Evolutionary conservation across 192 early-diverging fungal genomes (phyloP).

Genomic region (Kickxella alabastrina): DNA sequence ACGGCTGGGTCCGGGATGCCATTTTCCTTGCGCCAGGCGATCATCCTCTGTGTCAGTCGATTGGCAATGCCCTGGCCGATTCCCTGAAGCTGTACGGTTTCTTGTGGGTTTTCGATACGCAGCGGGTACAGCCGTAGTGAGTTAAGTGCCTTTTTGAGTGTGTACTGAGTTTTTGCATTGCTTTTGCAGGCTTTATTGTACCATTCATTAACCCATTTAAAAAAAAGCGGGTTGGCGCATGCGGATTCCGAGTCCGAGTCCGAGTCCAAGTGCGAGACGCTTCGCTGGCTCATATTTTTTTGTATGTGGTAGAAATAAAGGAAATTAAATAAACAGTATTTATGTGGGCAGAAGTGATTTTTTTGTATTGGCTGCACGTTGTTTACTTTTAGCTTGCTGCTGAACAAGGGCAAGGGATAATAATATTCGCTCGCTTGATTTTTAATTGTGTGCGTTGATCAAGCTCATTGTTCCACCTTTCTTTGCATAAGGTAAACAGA

Average conservation of each 20-base stretch:
- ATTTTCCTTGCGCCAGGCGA: conserved; percentile 55
- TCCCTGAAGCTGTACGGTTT: conserved; percentile 60
- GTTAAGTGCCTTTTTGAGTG: conserved; percentile 58
- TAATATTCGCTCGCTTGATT: too few species aligned
- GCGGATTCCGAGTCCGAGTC: conserved; percentile 12
- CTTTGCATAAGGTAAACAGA: too few species aligned
- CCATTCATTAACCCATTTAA: conserved; percentile 70
- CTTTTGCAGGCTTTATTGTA: conserved; percentile 52
- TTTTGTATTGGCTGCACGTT: too few species aligned
- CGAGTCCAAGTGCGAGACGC: too few species aligned
- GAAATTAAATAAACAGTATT: too few species aligned
- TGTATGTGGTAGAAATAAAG: neutral
- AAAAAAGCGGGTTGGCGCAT: conserved; percentile 67
- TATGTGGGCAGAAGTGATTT: too few species aligned
- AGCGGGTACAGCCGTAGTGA: conserved; percentile 63
- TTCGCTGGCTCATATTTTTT: conserved; percentile 5
- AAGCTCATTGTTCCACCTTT: too few species aligned
- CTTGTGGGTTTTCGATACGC: conserved; percentile 55
- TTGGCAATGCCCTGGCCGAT: conserved; percentile 57
- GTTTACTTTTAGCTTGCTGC: too few species aligned
- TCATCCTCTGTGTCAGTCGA: conserved; percentile 55
- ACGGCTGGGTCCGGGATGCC: too few species aligned
- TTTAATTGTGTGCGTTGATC: too few species aligned
- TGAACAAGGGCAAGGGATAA: too few species aligned
- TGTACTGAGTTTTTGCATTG: conserved; percentile 54